Base-by-base conservation (phyloP, 1,284 basidiomycete genomes). In the Schizophyllum commune region DNA sequence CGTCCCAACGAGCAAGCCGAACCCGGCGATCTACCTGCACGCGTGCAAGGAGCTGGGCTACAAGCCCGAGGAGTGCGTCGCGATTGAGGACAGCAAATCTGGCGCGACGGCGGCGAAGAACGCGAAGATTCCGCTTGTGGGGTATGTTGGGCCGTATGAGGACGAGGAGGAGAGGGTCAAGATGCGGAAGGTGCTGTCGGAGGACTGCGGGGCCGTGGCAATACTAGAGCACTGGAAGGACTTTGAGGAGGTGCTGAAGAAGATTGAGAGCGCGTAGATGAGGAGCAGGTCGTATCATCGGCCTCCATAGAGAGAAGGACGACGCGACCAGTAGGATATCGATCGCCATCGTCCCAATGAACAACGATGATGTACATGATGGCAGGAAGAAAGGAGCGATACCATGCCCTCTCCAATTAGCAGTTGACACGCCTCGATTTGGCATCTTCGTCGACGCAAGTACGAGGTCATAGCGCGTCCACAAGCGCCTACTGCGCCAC, bases 81-180 rank as follows among this genome's bases (percentile, higher is more conserved):
- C 69, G 34, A 63, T 70, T 9, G 69, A 70, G 57, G 69, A 70
- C 51, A 68, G 67, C 62, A 68, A 68, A 62, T 69, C 65, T 39
- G 69, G 69, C 1, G 63, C 65, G 5, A 52, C 64, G 32, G 67
- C 66, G 34, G 69, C 68, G 9, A 64, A 68, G 22, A 58, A 65
- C 13, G 68, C 69, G 1, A 65, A 67, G 1, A 70, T 69, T 33
- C 64, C 55, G 11, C 62, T 66, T 8, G 64, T 70, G 22, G 69
- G 65, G 1, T 68, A 70, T 62, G 66, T 69, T 21, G 69, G 68
- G 1, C 66, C 65, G 55, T 67, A 67, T 53, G 69, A 68, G 59
- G 63, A 62, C 55, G 61, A 65, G 56, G 59, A 67, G 59, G 66
- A 69, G 62, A 3, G 39, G 39, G 39, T 47, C 39, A 61, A 64